These are phyloP conservation scores for Gracilaria caudata DNA, from an alignment of 23 red algal species.

Conservation along the genomic window DNA sequence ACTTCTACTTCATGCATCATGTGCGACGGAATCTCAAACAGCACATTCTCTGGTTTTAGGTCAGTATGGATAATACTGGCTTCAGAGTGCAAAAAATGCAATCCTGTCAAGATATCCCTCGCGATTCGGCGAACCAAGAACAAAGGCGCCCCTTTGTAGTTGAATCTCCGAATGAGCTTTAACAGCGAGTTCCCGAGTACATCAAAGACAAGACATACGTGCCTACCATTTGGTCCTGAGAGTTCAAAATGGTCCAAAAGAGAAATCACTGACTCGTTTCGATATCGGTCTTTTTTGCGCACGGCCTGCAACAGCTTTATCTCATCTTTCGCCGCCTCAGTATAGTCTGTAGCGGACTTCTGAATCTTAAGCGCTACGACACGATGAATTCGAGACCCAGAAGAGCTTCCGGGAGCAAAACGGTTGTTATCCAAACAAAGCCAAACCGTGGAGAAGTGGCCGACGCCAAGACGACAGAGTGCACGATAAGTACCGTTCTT, in stretches of 20 bases:
- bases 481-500: slow-evolving; percentile 83
- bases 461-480: slow-evolving; percentile 80
- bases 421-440: slow-evolving; percentile 76
- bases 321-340: slow-evolving; percentile 93
- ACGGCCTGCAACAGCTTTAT: slow-evolving; percentile 75
- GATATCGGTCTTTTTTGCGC: slow-evolving; percentile 11
- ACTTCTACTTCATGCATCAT: slow-evolving; percentile 46
- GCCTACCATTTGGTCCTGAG: slow-evolving; percentile 79
- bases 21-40: slow-evolving; percentile 64
- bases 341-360: slow-evolving; percentile 87
- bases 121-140: slow-evolving; percentile 65
- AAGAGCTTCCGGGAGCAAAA: slow-evolving; percentile 4
- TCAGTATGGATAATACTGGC: slow-evolving; percentile 88
- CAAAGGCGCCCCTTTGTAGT: slow-evolving; percentile 75
- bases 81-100: slow-evolving; percentile 82
- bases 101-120: slow-evolving; percentile 68
- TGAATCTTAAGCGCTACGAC: slow-evolving; percentile 95
- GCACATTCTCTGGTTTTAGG: slow-evolving; percentile 94
- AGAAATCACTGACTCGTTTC: slow-evolving; percentile 65
- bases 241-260: slow-evolving; percentile 90
- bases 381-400: slow-evolving; percentile 11
- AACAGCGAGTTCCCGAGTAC: slow-evolving; percentile 83
- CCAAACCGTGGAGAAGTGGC: slow-evolving; percentile 97
- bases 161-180: slow-evolving; percentile 72
- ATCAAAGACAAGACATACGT: slow-evolving; percentile 91